Base-by-base conservation (phyloP, 75 land plant genomes). In the Sequoiadendron giganteum region DNA sequence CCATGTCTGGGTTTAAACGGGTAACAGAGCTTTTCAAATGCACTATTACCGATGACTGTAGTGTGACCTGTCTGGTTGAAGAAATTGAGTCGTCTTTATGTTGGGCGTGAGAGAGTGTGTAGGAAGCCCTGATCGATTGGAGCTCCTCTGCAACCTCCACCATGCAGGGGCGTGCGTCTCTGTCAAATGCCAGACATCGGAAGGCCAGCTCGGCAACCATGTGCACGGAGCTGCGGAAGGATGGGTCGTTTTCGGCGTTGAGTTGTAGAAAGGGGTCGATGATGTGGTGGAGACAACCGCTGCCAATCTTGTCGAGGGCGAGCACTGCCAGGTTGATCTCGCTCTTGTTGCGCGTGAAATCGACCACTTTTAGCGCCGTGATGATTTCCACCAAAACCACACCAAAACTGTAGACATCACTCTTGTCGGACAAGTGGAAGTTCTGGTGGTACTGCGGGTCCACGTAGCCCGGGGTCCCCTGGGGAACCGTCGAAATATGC, bases 401-500 rank as follows among this genome's bases (percentile, higher is more conserved):
- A 0, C 99, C 99, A 52, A 97, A 97, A 85, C 97, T 96, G 86
- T 97, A 97, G 7, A 97, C 99, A 79, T 97, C 99, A 55, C 97
- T 96, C 90, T 96, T 96, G 80, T 95, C 96, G 21, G 99, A 94
- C 2, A 97, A 93, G 73, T 95, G 96, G 90, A 91, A 97, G 86
- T 93, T 93, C 82, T 97, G 97, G 86, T 96, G 97, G 87, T 97
- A 97, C 83, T 96, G 93, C 3, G 99, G 99, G 61, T 97, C 99
- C 14, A 97, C 85, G 84, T 97, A 97, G 30, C 98, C 98, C 0
- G 96, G 97, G 0, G 98, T 97, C 13, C 98, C 98, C 86, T 97
- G 99, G 25, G 99, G 97, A 5, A 92, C 95, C 0, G 96, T 97
- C 3, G 97, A 96, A 65, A 97, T 91, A 82, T 97, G 99, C 2